Evolutionary conservation across 2,329 filamentous ascomycete species (phyloP), one percentile per base, ranked within the genome.

Genomic region (Aspergillus sp.): DNA sequence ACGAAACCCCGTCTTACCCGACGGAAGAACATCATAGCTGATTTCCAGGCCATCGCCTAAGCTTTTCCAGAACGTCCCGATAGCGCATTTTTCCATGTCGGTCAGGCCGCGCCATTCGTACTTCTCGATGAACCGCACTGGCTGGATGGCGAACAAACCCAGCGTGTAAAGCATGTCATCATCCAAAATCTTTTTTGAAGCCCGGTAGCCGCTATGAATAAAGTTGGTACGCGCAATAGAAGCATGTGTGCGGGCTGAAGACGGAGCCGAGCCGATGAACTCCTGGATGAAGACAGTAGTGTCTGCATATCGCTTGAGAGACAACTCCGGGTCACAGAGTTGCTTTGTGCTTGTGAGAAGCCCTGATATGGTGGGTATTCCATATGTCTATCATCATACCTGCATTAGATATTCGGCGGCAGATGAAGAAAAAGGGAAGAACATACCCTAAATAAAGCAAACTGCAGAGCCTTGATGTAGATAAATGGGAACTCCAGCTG

Each of bases 81-180:
- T 74, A 0, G 88, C 89, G 62, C 87, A 90, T 10, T 79, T 72
- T 73, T 93, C 90, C 74, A 92, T 80, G 0, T 88, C 84, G 16
- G 82, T 88, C 22, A 91, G 72, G 4, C 76, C 45, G 2, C 90
- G 84, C 90, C 90, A 94, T 70, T 94, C 91, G 67, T 86, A 90
- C 6, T 77, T 76, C 5, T 80, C 71, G 32, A 90, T 82, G 80
- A 89, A 92, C 14, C 82, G 78, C 31, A 84, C 73, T 0, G 90
- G 88, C 69, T 92, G 87, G 0, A 82, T 77, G 18, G 89, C 82
- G 69, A 91, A 91, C 0, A 91, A 71, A 12, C 81, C 78, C 0
- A 90, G 78, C 0, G 87, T 90, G 71, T 88, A 89, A 0, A 90
- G 77, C 78, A 89, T 81, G 63, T 90, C 87, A 14, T 82, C 78